These are phyloP conservation scores for Hericium alpestre DNA, from an alignment of 768 basidiomycete genomes.

Conservation along the genomic window DNA sequence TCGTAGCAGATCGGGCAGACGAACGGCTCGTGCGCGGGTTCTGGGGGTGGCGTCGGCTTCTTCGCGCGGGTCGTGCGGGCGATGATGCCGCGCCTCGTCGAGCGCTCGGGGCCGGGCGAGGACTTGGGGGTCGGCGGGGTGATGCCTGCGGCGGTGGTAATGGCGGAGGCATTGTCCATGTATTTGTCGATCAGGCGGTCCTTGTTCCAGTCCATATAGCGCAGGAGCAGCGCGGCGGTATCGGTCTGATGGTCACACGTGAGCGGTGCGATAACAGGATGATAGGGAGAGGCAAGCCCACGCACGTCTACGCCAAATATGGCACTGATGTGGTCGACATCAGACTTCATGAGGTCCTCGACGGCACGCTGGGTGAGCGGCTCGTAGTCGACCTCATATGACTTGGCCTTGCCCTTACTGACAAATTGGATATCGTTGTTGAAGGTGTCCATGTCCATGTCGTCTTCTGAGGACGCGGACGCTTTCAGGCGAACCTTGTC, in stretches of 20 bases:
- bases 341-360: slow-evolving; percentile 64
- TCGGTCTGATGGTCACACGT: slow-evolving; percentile 33
- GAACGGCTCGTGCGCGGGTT: slow-evolving; percentile 43
- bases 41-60: slow-evolving; percentile 19
- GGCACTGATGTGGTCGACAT: slow-evolving; percentile 78
- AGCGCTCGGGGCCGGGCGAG: slow-evolving; percentile 18
- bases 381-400: slow-evolving; percentile 82
- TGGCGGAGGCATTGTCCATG: slow-evolving; percentile 78
- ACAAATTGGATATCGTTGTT: slow-evolving; percentile 54
- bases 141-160: slow-evolving; percentile 70
- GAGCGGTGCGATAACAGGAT: not conserved
- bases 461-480: slow-evolving; percentile 41
- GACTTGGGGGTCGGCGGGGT: slow-evolving; percentile 31
- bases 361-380: slow-evolving; percentile 63
- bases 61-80: slow-evolving; percentile 18
- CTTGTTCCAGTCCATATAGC: slow-evolving; percentile 88
- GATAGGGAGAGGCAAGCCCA: slow-evolving; percentile 10
- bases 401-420: slow-evolving; percentile 46
- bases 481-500: slow-evolving; percentile 16
- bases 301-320: slow-evolving; percentile 86
- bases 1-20: slow-evolving; percentile 93
- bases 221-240: slow-evolving; percentile 68
- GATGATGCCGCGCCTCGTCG: slow-evolving; percentile 19
- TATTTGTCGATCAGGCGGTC: slow-evolving; percentile 93
- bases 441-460: slow-evolving; percentile 60